A percentile compares a stretch with the other conserved stretches of the same genome.
These are phyloP conservation scores for Schwanniomyces vanrijiae DNA, from an alignment of 805 yeast genomes.

Conservation along the genomic window DNA sequence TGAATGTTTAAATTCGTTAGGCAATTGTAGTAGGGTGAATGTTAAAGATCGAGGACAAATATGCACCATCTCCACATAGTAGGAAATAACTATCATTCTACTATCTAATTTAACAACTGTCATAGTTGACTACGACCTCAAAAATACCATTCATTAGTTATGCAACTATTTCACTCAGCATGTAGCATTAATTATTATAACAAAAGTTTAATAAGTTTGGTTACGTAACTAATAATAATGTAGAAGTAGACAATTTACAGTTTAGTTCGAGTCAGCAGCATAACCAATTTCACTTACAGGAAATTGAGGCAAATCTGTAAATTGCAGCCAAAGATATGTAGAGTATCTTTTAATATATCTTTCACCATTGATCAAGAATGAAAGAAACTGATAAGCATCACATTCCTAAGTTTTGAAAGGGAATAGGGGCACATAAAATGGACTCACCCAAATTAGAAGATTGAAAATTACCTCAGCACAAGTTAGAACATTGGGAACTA, in stretches of 20 bases:
- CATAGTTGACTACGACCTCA: not conserved
- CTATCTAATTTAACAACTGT: not conserved
- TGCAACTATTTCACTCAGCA: not conserved
- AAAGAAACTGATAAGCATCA: not conserved
- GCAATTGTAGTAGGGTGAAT: not conserved
- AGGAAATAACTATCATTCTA: not conserved
- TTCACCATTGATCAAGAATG: not conserved
- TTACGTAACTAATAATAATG: not conserved
- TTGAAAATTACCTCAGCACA: no score
- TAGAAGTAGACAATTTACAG: not conserved
- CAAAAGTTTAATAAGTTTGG: not conserved
- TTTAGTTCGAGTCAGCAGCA: not conserved
- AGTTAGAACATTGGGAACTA: no score
- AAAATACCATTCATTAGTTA: not conserved
- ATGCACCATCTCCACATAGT: not conserved
- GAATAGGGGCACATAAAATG: not conserved
- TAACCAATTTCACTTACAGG: not conserved
- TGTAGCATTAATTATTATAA: no score
- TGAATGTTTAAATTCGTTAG: not conserved
- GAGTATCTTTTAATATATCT: not conserved
- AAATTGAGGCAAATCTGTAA: not conserved
- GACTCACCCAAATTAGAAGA: not conserved
- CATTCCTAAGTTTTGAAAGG: not conserved
- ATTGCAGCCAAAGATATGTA: not conserved
- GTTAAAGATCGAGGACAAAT: not conserved